These are phyloP conservation scores for Blepharisma stoltei DNA, from an alignment of 73 alveolate genomes.

Conservation along the genomic window DNA sequence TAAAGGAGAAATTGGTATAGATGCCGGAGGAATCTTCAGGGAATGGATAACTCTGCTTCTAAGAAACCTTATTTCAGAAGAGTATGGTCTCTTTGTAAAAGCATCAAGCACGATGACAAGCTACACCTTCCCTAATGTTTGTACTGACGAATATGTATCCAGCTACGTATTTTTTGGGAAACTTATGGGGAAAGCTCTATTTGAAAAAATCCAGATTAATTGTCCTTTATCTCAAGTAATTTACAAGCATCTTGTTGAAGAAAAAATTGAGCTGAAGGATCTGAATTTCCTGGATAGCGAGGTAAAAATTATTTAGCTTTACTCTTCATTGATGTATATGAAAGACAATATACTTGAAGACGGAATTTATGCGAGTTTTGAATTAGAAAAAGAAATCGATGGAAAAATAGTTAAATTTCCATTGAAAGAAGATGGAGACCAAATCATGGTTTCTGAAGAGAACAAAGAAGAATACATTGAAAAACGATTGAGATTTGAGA, in stretches of 20 bases:
- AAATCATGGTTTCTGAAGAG: conserved; percentile 38
- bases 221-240: conserved; percentile 47
- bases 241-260: conserved; percentile 49
- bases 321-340: not conserved
- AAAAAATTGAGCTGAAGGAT: conserved; percentile 36
- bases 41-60: conserved; percentile 51
- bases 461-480: conserved; percentile 34
- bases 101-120: not conserved
- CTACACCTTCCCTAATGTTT: not conserved
- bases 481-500: not conserved
- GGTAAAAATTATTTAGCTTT: not conserved
- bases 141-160: not conserved
- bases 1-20: conserved; percentile 53
- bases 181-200: conserved; percentile 75
- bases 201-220: conserved; percentile 72
- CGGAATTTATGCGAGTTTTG: not conserved
- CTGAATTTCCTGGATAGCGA: conserved; percentile 41
- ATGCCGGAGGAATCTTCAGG: conserved; percentile 62
- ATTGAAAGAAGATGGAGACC: conserved; percentile 34
- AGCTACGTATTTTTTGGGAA: conserved; percentile 62
- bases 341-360: conserved; percentile 17
- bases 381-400: not conserved
- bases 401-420: conserved; percentile 42
- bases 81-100: not conserved
- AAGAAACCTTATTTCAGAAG: conserved; percentile 33